These are phyloP conservation scores for Gonapodya prolifera DNA, from an alignment of 192 early-diverging fungal species.

Conservation along the genomic window DNA sequence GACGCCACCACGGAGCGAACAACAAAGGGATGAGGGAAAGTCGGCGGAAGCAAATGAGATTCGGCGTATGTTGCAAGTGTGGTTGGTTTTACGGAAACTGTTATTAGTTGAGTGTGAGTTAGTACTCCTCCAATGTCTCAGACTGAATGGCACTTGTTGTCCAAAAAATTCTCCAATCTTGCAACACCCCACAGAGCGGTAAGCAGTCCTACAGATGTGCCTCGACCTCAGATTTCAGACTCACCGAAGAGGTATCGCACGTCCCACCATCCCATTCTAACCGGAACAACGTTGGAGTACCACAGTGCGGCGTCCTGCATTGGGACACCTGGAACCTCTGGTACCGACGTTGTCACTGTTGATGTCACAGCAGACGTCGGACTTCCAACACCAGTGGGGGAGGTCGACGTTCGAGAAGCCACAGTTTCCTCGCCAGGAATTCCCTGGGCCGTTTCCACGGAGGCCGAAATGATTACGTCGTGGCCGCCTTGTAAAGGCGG, in stretches of 20 bases:
- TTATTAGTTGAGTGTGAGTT: no score
- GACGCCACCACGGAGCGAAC: neutral
- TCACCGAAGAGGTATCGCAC: neutral
- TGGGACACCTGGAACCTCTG: neutral
- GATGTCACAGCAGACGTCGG: no score
- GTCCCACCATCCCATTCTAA: neutral
- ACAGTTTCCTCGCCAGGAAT: neutral
- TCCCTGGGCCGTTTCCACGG: neutral
- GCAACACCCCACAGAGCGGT: no score
- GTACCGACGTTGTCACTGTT: neutral
- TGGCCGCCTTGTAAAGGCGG: neutral
- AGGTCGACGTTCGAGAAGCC: no score
- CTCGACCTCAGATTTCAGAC: neutral
- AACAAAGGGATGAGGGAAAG: neutral
- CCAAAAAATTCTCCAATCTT: no score
- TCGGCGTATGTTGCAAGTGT: neutral
- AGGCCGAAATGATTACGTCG: neutral
- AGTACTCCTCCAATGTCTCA: no score
- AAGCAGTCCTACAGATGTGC: neutral
- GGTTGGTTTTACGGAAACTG: neutral
- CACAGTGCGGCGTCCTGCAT: neutral
- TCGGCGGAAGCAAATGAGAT: neutral
- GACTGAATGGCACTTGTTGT: no score
- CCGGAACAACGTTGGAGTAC: neutral
- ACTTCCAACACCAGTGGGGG: no score